Evolutionary conservation across 352 stramenopile species (phyloP).

Genomic region (Thalassiosira mediterranea): DNA sequence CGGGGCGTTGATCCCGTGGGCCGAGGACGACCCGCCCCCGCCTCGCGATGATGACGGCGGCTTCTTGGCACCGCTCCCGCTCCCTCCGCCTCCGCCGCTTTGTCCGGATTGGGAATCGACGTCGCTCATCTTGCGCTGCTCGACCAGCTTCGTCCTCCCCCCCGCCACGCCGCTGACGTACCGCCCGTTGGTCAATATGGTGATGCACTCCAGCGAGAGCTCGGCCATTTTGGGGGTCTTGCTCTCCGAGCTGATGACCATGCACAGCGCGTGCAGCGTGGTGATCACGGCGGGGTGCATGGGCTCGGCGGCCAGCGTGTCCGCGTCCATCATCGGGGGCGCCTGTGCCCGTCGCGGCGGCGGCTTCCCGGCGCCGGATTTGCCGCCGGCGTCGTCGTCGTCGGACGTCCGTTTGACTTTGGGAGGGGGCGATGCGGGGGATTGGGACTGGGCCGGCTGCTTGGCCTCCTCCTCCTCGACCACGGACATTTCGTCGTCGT

Average conservation of each 20-base stretch:
- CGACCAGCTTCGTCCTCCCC: conserved; percentile 58
- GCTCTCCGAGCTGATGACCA: conserved; percentile 64
- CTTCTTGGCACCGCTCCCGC: not conserved
- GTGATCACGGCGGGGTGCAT: conserved; percentile 71
- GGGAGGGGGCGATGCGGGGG: not conserved
- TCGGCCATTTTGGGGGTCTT: conserved; percentile 75
- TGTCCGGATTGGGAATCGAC: too few species aligned
- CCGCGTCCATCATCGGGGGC: conserved; percentile 24
- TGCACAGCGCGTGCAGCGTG: conserved; percentile 63
- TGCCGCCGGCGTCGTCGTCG: not conserved
- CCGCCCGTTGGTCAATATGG: conserved; percentile 62
- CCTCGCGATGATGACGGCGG: conserved; percentile 10
- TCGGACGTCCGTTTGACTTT: conserved; percentile 2
- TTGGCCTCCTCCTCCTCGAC: conserved; percentile 19
- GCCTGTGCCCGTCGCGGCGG: too few species aligned
- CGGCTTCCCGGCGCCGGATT: not conserved
- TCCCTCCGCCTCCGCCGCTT: not conserved
- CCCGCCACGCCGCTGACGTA: conserved; percentile 78
- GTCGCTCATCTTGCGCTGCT: conserved; percentile 51
- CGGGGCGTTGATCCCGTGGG: too few species aligned
- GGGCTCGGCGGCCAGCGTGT: conserved; percentile 63
- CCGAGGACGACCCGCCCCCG: too few species aligned
- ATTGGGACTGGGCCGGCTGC: conserved; percentile 15
- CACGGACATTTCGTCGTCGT: conserved; percentile 4
- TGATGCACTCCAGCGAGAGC: conserved; percentile 66